These are phyloP conservation scores for Syzygium aqueum DNA, from an alignment of 345 rosid species.

Conservation along the genomic window DNA sequence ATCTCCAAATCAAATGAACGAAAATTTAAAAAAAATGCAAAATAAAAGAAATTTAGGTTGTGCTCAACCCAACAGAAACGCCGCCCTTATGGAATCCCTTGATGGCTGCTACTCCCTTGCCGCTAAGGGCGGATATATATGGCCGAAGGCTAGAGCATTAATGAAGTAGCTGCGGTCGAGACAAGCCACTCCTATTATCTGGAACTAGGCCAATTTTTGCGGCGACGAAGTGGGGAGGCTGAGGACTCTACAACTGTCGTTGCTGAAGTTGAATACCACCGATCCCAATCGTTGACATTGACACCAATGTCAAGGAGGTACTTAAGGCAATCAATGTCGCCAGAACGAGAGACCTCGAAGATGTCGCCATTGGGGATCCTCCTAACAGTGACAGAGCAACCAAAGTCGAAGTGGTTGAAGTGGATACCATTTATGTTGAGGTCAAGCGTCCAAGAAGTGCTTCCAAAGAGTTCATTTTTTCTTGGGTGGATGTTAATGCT, in stretches of 20 bases:
- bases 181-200: background rate
- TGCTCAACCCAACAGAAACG: too few species aligned
- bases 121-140: too few species aligned
- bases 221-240: background rate
- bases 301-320: constrained; percentile 68
- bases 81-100: too few species aligned
- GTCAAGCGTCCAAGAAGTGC: constrained; percentile 6
- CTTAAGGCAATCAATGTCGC: constrained; percentile 54
- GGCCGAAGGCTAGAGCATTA: too few species aligned
- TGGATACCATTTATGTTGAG: constrained; percentile 66
- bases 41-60: too few species aligned
- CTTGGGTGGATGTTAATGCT: background rate
- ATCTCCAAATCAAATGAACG: too few species aligned
- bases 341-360: constrained; percentile 83
- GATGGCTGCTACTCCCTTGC: too few species aligned
- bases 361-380: constrained; percentile 90
- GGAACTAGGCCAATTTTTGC: accelerated
- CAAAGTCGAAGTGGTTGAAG: constrained; percentile 65
- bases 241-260: accelerated
- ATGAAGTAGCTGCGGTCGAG: too few species aligned
- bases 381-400: constrained; percentile 48
- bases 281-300: constrained; percentile 84
- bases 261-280: constrained; percentile 39
- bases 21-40: too few species aligned
- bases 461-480: background rate